These are phyloP conservation scores for Venturia carpophila DNA, from an alignment of 2,329 filamentous ascomycete species.

Conservation along the genomic window DNA sequence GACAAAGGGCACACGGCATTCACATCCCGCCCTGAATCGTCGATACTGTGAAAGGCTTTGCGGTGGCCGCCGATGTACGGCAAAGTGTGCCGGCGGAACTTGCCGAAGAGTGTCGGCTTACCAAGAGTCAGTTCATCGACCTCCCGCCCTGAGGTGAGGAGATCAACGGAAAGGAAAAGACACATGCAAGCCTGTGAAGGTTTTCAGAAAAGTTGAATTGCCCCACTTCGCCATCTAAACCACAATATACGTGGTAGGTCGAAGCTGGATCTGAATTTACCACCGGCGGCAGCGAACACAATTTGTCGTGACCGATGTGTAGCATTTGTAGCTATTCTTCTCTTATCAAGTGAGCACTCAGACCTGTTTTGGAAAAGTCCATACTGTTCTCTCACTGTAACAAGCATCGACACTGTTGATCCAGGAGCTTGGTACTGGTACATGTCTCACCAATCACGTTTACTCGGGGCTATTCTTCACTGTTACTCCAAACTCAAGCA, in stretches of 20 bases:
- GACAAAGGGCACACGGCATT: neutral
- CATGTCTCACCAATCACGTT: too few species aligned
- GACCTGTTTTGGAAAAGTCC: too few species aligned
- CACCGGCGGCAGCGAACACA: too few species aligned
- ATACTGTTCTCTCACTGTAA: too few species aligned
- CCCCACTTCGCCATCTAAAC: neutral
- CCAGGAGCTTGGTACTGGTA: too few species aligned
- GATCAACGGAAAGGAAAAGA: neutral
- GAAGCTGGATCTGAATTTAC: too few species aligned
- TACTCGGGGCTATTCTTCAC: too few species aligned
- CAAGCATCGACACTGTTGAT: too few species aligned
- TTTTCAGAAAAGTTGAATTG: neutral
- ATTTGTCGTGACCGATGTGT: too few species aligned
- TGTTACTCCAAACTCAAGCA: too few species aligned
- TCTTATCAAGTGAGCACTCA: too few species aligned
- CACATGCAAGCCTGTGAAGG: neutral
- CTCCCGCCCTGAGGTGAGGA: neutral
- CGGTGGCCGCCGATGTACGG: neutral
- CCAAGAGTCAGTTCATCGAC: neutral
- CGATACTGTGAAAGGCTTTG: neutral
- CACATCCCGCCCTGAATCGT: neutral
- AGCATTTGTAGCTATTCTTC: too few species aligned
- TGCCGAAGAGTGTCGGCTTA: neutral
- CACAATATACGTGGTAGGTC: neutral
- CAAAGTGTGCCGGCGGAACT: neutral